Percentiles rank a stretch among this genome's conserved stretches.
These are phyloP conservation scores for Kazachstania psychrophila DNA, from an alignment of 805 yeast species.

Conservation along the genomic window DNA sequence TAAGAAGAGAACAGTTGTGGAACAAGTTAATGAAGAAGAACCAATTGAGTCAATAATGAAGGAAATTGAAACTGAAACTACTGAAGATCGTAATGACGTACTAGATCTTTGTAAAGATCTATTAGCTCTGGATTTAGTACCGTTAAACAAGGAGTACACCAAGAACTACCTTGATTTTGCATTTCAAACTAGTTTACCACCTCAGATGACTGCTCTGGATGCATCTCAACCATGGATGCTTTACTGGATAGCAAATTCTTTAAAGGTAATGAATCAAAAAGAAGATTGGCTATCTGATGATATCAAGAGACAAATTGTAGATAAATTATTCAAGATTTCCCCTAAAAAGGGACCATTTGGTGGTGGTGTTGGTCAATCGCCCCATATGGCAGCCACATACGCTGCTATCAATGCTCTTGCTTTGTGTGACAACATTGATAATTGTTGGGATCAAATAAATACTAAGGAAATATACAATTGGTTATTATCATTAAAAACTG, in stretches of 20 bases:
- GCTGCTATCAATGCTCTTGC: conserved; percentile 64
- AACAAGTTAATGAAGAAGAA: conserved; percentile 9
- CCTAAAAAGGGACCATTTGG: conserved; percentile 58
- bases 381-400: conserved; percentile 79
- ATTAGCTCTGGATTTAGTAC: conserved; percentile 3
- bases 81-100: conserved; percentile 19
- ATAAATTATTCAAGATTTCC: conserved; percentile 27
- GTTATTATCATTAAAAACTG: conserved; percentile 52
- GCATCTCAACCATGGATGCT: conserved; percentile 90
- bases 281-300: conserved; percentile 14
- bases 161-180: conserved; percentile 34
- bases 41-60: conserved; percentile 14
- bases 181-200: conserved; percentile 40
- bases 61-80: conserved; percentile 25
- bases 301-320: conserved; percentile 24
- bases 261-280: conserved; percentile 32
- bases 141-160: conserved; percentile 32
- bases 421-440: conserved; percentile 36
- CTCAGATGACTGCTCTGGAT: conserved; percentile 49
- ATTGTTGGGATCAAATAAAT: conserved; percentile 37
- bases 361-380: conserved; percentile 75
- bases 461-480: conserved; percentile 45
- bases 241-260: conserved; percentile 69
- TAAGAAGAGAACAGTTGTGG: conserved; percentile 14
- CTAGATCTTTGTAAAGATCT: conserved; percentile 16